Evolutionary conservation across 2,329 filamentous ascomycete species (phyloP).

Genomic region (Dactylellina sp.): DNA sequence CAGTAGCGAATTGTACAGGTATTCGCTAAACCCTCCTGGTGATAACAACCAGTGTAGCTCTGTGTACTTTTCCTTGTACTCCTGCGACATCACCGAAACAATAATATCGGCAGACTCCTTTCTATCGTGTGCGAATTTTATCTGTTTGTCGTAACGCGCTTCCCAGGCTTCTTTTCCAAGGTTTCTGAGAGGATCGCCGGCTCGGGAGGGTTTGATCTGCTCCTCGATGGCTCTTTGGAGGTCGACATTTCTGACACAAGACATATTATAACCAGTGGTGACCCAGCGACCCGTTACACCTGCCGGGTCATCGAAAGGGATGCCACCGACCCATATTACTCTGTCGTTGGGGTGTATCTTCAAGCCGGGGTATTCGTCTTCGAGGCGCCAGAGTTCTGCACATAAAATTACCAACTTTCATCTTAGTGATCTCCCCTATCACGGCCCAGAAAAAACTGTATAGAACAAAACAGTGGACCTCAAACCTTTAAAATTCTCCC

Average conservation of each 20-base stretch:
- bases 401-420: background rate
- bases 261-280: constrained; percentile 1
- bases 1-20: constrained; percentile 36
- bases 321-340: constrained; percentile 14
- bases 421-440: background rate
- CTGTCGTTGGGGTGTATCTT: constrained; percentile 35
- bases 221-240: constrained; percentile 18
- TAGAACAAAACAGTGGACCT: background rate
- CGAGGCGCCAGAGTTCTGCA: constrained; percentile 38
- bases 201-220: constrained; percentile 18
- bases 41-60: constrained; percentile 33
- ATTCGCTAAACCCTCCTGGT: constrained; percentile 13
- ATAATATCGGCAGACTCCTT: constrained; percentile 27
- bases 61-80: constrained; percentile 7
- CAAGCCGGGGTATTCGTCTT: constrained; percentile 31
- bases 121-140: constrained; percentile 23
- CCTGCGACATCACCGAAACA: constrained; percentile 6
- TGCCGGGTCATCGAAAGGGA: constrained; percentile 27
- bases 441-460: background rate
- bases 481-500: constrained; percentile 37
- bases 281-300: constrained; percentile 15
- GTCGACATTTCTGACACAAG: constrained; percentile 29
- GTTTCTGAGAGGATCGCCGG: background rate
- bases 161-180: constrained; percentile 32
- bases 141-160: constrained; percentile 42